phyloP scores from a whole-genome alignment of 2,329 filamentous ascomycete genomes.

The Alternaria solani region DNA sequence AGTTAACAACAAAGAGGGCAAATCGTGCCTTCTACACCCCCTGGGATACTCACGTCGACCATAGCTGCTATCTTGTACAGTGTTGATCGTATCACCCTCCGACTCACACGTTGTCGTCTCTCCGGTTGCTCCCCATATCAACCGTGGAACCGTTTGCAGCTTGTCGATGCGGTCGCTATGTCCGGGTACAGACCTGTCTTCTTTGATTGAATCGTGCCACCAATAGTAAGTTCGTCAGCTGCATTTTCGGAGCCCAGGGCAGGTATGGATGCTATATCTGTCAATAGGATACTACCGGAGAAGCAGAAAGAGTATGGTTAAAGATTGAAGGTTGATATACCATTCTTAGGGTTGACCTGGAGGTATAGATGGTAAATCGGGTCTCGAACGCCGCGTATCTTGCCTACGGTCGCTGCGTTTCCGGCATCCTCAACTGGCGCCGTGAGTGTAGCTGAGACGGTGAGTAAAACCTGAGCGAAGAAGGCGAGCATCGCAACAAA shows the following conservation, averaged over 20 bases:
- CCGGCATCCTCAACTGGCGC: slow-evolving; percentile 20
- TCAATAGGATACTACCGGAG: neutral
- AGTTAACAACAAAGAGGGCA: neutral
- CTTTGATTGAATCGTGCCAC: slow-evolving; percentile 58
- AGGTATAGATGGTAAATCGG: slow-evolving; percentile 64
- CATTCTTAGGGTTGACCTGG: slow-evolving; percentile 56
- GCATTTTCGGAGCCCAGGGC: slow-evolving; percentile 62
- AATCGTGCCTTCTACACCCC: neutral
- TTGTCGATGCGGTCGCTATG: slow-evolving; percentile 56
- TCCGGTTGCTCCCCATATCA: slow-evolving; percentile 52
- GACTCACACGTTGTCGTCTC: slow-evolving; percentile 61
- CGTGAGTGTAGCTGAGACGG: slow-evolving; percentile 12
- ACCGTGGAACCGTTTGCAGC: slow-evolving; percentile 59
- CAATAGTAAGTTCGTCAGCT: slow-evolving; percentile 61
- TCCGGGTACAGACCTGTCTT: slow-evolving; percentile 61
- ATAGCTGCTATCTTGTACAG: slow-evolving; percentile 54
- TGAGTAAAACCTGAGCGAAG: slow-evolving; percentile 14
- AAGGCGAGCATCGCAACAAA: slow-evolving; percentile 13
- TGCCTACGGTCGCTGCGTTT: slow-evolving; percentile 54
- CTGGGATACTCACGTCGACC: slow-evolving; percentile 50
- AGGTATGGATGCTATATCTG: slow-evolving; percentile 48
- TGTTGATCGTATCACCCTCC: slow-evolving; percentile 60
- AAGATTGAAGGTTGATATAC: slow-evolving; percentile 26
- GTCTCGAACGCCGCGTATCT: slow-evolving; percentile 60
- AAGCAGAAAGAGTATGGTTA: neutral